Evolutionary conservation across 164 flowering plant species (phyloP), one percentile per base, ranked within the genome.

Genomic region (Vitis riparia): DNA sequence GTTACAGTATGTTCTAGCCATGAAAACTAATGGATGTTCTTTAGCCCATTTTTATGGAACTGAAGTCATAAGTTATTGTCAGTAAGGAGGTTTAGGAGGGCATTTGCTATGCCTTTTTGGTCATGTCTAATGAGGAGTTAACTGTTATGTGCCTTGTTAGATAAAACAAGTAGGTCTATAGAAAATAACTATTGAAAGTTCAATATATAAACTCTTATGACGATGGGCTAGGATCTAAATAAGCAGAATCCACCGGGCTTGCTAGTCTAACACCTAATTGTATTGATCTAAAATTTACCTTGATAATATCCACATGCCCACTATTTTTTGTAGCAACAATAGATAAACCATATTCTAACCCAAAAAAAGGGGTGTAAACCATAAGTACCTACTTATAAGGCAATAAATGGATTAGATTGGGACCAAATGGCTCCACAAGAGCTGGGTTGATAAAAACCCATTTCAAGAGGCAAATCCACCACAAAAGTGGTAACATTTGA

Each of bases 391-490:
- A 92, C 95, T 92, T 90, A 84, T 23, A 23, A 23, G 1, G 1
- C 70, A 66, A 68, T 50, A 66, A 9, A 51, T 11, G 2, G 2
- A 17, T 14, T 23, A 55, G 55, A 47, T 59, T 55, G 30, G 14
- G 88, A 66, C 92, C 94, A 52, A 90, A 88, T 47, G 92, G 92
- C 70, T 88, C 91, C 58, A 90, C 92, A 0, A 90, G 86, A 69
- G 91, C 88, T 27, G 92, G 94, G 77, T 88, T 88, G 76, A 88
- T 82, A 79, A 88, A 88, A 53, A 90, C 92, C 29, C 94, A 92
- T 92, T 89, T 76, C 66, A 83, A 63, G 52, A 65, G 61, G 62
- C 27, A 23, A 55, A 65, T 14, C 55, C 75, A 16, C 51, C 67
- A 71, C 10, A 67, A 9, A 56, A 52, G 16, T 73, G 59, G 71